A percentile compares a stretch with the other conserved stretches of the same genome.
Evolutionary conservation across 768 basidiomycete genomes (phyloP).

Genomic region (Pulveroboletus ravenelii): DNA sequence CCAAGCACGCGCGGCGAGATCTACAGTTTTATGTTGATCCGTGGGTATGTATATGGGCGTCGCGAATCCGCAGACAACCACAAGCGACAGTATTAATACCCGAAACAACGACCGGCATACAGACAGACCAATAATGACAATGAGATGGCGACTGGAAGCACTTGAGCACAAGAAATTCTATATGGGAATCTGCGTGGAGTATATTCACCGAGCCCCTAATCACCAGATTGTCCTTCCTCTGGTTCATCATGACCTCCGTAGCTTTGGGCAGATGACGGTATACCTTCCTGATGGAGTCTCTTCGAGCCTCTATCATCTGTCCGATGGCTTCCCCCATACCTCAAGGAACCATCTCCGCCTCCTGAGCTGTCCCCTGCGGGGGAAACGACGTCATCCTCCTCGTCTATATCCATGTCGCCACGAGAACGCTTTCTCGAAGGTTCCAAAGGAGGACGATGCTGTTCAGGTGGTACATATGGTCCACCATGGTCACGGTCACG

Average conservation of each 20-base stretch:
- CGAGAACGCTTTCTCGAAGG: constrained; percentile 52
- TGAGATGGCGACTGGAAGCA: constrained; percentile 16
- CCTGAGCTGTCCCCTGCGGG: constrained; percentile 27
- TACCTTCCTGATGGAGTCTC: constrained; percentile 52
- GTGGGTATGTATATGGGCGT: constrained; percentile 11
- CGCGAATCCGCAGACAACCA: constrained; percentile 9
- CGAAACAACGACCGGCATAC: constrained; percentile 15
- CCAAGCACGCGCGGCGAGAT: constrained; percentile 18
- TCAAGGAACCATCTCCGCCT: constrained; percentile 26
- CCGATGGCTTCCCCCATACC: constrained; percentile 36
- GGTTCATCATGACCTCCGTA: constrained; percentile 29
- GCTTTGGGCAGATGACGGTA: constrained; percentile 20
- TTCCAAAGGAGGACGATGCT: constrained; percentile 39
- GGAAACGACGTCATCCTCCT: constrained; percentile 43
- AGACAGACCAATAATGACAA: constrained; percentile 17
- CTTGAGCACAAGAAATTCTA: constrained; percentile 33
- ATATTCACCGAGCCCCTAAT: constrained; percentile 29
- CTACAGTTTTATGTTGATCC: constrained; percentile 29
- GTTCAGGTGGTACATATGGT: constrained; percentile 31
- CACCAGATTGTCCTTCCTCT: constrained; percentile 29
- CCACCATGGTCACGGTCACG: constrained; percentile 42
- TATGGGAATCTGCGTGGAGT: constrained; percentile 21
- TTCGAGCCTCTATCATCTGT: constrained; percentile 53
- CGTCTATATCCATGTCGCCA: constrained; percentile 63
- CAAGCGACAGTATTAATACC: constrained; percentile 18